Base-by-base conservation (phyloP, 1,284 basidiomycete genomes). In the Fomitopsis palustris region DNA sequence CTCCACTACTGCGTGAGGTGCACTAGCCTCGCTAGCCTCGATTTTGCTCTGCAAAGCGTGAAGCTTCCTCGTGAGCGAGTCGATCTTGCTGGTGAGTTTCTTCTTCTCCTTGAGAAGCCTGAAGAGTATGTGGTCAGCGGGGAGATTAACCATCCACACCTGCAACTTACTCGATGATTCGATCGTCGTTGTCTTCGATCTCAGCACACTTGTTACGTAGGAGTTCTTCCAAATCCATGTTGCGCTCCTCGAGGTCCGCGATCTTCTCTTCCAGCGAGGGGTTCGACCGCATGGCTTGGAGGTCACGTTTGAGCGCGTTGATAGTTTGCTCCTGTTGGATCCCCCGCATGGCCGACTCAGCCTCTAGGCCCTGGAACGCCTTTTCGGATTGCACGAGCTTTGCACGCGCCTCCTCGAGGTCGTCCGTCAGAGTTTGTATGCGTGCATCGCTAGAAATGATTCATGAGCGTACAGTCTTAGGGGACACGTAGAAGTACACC, bases 101-200 rank as follows among this genome's bases (percentile, higher is more conserved):
- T 90, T 92, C 74, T 90, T 91, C 64, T 87, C 85, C 70, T 90
- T 91, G 60, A 90, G 70, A 69, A 89, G 81, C 65, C 89, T 92
- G 59, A n/a, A 14, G 45, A 16, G 12, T 7, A 21, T 16, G 5
- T n/a, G 17, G 29, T 29, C 43, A 56, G 43, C 35, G 17, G 16
- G 23, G 27, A 5, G 21, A 4, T 35, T 23, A 38, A 14, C 45
- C 6, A 25, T 45, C 58, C 7, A 6, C 21, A 41, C 37, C 5
- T 5, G 45, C 41, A 23, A 81, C 89, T 65, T 73, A 92, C 90
- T 87, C 87, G 59, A 92, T 83, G 60, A 85, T 83, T 42, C 83
- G 83, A 69, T 92, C 90, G 64, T 92, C 90, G 59, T 91, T 89
- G 64, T 88, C 87, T 68, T 92, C 90, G 60, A 92, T 90, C 72